Evolutionary conservation across 148 eudicot species (phyloP).

Genomic region (Vaccinium darrowii): DNA sequence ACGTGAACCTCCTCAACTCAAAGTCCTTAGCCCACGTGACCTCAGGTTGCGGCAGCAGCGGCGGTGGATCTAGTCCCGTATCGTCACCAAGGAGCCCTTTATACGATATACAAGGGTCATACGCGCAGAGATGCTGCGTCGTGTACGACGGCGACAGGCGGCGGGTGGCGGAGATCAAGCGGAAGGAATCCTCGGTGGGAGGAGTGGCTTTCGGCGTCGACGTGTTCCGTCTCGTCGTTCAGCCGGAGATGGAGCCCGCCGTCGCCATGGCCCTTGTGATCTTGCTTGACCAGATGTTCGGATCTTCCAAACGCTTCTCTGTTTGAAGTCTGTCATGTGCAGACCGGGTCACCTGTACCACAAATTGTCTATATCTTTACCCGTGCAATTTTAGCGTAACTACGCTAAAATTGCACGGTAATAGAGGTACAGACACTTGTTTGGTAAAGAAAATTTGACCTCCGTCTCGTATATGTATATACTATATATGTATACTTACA

Average conservation of each 20-base stretch:
- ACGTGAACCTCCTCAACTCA: slow-evolving; percentile 36
- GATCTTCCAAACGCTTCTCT: slow-evolving; percentile 29
- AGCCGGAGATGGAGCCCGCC: slow-evolving; percentile 42
- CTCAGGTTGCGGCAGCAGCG: slow-evolving; percentile 12
- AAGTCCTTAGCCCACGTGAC: slow-evolving; percentile 53
- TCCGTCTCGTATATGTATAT: too few species aligned
- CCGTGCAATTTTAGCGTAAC: too few species aligned
- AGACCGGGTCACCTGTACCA: too few species aligned
- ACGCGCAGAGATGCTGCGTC: slow-evolving; percentile 42
- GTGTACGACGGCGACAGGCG: slow-evolving; percentile 50
- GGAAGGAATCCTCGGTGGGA: slow-evolving; percentile 45
- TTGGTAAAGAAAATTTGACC: too few species aligned
- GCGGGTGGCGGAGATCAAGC: slow-evolving; percentile 65
- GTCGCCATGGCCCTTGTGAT: slow-evolving; percentile 69
- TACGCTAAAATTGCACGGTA: too few species aligned
- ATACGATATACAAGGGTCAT: slow-evolving; percentile 70
- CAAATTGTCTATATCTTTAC: too few species aligned
- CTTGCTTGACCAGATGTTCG: slow-evolving; percentile 71
- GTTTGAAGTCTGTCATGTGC: neutral
- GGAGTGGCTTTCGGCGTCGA: slow-evolving; percentile 62
- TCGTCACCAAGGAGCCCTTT: slow-evolving; percentile 19
- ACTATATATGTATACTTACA: neutral
- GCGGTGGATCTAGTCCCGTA: neutral
- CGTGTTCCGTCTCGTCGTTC: slow-evolving; percentile 49
- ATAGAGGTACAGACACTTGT: too few species aligned